These are phyloP conservation scores for Salicornia ramosissima DNA, from an alignment of 148 eudicot species.

Conservation along the genomic window DNA sequence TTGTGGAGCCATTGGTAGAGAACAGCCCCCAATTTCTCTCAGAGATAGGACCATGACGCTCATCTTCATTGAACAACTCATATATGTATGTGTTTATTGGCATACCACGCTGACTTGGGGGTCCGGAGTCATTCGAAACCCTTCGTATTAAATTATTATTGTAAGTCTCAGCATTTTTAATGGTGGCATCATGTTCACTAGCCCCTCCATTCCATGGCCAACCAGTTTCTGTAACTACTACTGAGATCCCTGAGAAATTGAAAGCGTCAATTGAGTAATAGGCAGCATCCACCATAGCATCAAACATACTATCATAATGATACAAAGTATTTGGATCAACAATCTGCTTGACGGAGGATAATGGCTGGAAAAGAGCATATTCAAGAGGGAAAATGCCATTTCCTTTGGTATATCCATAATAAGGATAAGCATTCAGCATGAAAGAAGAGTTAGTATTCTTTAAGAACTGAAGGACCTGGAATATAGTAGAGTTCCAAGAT, in stretches of 20 bases:
- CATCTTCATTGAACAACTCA: slow-evolving; percentile 86
- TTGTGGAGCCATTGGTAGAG: slow-evolving; percentile 64
- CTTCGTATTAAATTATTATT: slow-evolving; percentile 68
- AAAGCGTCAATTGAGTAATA: slow-evolving; percentile 67
- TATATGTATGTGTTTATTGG: slow-evolving; percentile 82
- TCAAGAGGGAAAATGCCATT: slow-evolving; percentile 85
- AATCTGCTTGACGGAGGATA: slow-evolving; percentile 70
- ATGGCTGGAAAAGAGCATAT: slow-evolving; percentile 73
- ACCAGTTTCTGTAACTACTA: slow-evolving; percentile 89
- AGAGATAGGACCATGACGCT: slow-evolving; percentile 64
- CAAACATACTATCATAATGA: slow-evolving; percentile 87
- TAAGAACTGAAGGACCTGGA: slow-evolving; percentile 70
- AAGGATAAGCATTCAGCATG: slow-evolving; percentile 95
- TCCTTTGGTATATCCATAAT: slow-evolving; percentile 55
- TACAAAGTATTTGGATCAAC: slow-evolving; percentile 90
- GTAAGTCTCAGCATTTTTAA: slow-evolving; percentile 63
- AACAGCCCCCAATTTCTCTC: slow-evolving; percentile 76
- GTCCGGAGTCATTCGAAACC: slow-evolving; percentile 75
- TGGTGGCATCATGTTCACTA: slow-evolving; percentile 70
- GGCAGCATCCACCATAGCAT: slow-evolving; percentile 91
- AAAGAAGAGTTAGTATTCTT: slow-evolving; percentile 69
- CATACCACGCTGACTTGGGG: slow-evolving; percentile 68
- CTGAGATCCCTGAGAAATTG: slow-evolving; percentile 62
- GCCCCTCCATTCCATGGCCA: slow-evolving; percentile 87
- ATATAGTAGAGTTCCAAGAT: slow-evolving; percentile 71